These are phyloP conservation scores for Oryza longistaminata DNA, from an alignment of 176 grass and related monocot species.

Conservation along the genomic window DNA sequence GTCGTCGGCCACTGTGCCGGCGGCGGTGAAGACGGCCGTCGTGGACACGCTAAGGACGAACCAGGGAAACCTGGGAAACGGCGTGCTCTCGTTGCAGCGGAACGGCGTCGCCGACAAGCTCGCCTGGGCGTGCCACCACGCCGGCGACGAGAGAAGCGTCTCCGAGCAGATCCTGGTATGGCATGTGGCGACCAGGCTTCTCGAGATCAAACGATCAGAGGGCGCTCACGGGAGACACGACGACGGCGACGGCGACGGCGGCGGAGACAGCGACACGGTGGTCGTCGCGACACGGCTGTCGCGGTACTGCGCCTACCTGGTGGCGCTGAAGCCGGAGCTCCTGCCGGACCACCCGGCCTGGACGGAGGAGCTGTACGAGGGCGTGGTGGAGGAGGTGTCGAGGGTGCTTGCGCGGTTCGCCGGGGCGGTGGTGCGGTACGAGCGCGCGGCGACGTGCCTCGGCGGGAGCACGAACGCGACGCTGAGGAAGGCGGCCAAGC, in stretches of 20 bases:
- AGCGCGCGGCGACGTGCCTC: slow-evolving; percentile 38
- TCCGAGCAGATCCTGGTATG: slow-evolving; percentile 46
- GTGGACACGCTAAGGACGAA: slow-evolving; percentile 4
- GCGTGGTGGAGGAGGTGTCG: slow-evolving; percentile 42
- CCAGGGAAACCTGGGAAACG: slow-evolving; percentile 16
- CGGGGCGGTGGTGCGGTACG: slow-evolving; percentile 37
- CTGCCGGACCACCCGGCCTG: slow-evolving; percentile 47
- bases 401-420: slow-evolving; percentile 45
- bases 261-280: neutral
- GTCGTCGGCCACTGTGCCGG: slow-evolving; percentile 28
- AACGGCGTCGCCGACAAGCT: slow-evolving; percentile 45
- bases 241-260: neutral
- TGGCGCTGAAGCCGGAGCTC: slow-evolving; percentile 39
- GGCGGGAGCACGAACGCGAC: slow-evolving; percentile 42
- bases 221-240: neutral
- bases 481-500: slow-evolving; percentile 42
- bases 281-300: slow-evolving; percentile 37
- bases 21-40: slow-evolving; percentile 40
- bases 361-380: slow-evolving; percentile 49
- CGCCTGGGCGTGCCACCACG: slow-evolving; percentile 36
- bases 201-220: slow-evolving; percentile 37
- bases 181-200: slow-evolving; percentile 43
- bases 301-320: slow-evolving; percentile 48
- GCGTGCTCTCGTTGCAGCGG: slow-evolving; percentile 30
- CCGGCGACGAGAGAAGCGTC: slow-evolving; percentile 13